Evolutionary conservation across 1,284 basidiomycete species (phyloP), one percentile per base, ranked within the genome.

Genomic region (Puccinia hordei): DNA sequence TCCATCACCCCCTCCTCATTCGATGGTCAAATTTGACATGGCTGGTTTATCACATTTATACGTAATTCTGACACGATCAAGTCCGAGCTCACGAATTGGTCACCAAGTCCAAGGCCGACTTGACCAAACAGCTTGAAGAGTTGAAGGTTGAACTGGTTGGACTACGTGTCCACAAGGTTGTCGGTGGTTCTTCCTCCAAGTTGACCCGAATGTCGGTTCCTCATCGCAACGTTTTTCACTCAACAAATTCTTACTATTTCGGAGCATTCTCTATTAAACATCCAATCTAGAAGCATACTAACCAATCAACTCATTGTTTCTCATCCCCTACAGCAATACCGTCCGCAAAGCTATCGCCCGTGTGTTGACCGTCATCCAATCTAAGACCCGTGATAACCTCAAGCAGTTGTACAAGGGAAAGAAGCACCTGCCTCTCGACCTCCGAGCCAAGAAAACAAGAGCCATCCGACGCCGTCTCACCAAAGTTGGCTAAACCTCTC

Each of bases 281-380:
- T 2, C 53, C 44, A 24, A 33, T 41, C 19, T 2, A 51, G 8
- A 38, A 13, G 49, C 12, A 22, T 2, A 71, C 35, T 55, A 17
- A 69, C n/a, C 15, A 77, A 22, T 35, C 53, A 15, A 22, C 19
- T 17, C 27, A 27, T 55, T 1, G 38, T n/a, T 8, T 19, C 24
- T 63, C 27, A 19, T 71, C 63, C 41, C 33, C 6, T 44, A 15
- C 85, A 99, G 96, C 88, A 92, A 93, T 88, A 90, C 93, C 84
- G 93, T 98, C 87, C 95, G 97, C 90, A 99, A 99, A 89, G 96
- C 94, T 84, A 95, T 99, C 86, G 97, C 97, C 83, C 94, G 97
- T 82, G 96, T 99, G 83, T 88, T 98, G 88, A 99, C 97, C 73
- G 95, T 99, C 85, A 96, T 93, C 89, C 98, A 98, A 92, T 92